phyloP scores from a whole-genome alignment of 2,329 filamentous ascomycete species.

The Ophiocordyceps camponoti-floridani region DNA sequence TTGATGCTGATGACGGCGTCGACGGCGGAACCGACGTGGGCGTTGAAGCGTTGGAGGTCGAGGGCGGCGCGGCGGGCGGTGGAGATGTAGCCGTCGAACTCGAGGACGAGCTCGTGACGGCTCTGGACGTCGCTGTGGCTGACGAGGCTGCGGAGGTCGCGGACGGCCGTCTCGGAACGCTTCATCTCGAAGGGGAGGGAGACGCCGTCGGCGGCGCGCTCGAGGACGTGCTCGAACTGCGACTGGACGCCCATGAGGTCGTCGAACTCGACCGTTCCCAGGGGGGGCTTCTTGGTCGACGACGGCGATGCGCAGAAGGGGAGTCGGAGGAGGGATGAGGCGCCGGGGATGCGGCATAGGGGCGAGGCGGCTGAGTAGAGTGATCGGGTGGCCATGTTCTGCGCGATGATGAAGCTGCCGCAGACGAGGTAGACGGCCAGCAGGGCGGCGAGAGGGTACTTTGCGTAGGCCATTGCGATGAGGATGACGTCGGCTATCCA shows the following conservation, averaged over 20 bases:
- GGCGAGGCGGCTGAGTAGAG: constrained; percentile 46
- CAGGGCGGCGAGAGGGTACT: constrained; percentile 44
- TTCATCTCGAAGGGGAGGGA: constrained; percentile 66
- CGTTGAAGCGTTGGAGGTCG: constrained; percentile 59
- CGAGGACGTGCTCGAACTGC: constrained; percentile 60
- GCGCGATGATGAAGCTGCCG: constrained; percentile 37
- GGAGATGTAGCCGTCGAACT: constrained; percentile 62
- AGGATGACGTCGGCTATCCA: constrained; percentile 39
- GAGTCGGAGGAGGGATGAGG: constrained; percentile 34
- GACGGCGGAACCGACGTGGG: constrained; percentile 53
- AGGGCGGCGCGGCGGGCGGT: constrained; percentile 44
- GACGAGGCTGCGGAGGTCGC: constrained; percentile 57
- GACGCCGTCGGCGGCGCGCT: constrained; percentile 45
- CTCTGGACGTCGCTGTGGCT: constrained; percentile 49
- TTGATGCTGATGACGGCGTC: constrained; percentile 61
- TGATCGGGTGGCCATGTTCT: constrained; percentile 44
- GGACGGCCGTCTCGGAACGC: constrained; percentile 52
- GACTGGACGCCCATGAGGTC: constrained; percentile 56
- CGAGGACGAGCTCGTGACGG: constrained; percentile 52
- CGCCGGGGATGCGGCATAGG: constrained; percentile 51
- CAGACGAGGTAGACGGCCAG: constrained; percentile 43
- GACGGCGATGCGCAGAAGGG: constrained; percentile 38
- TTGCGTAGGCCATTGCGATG: constrained; percentile 41
- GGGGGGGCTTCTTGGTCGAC: constrained; percentile 2
- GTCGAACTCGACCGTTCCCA: constrained; percentile 45